Evolutionary conservation across 805 yeast genomes (phyloP).

Genomic region (Kodamaea fukazawae): DNA sequence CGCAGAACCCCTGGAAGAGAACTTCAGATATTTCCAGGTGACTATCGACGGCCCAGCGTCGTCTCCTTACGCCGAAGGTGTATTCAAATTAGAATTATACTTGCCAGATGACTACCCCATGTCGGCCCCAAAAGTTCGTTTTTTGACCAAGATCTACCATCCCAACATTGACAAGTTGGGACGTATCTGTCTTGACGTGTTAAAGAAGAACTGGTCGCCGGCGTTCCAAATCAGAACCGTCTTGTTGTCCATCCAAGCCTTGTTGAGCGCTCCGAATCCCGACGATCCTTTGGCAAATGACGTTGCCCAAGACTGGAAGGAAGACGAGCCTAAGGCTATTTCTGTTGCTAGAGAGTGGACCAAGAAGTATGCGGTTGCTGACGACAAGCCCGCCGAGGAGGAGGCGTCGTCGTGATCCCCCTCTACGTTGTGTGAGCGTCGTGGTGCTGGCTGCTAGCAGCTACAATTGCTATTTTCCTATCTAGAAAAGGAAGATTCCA

Average conservation of each 20-base stretch:
- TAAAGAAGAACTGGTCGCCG: slow-evolving; percentile 96
- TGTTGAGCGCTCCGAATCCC: slow-evolving; percentile 94
- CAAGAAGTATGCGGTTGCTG: slow-evolving; percentile 47
- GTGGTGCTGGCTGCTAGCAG: too few species aligned
- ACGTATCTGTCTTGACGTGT: slow-evolving; percentile 90
- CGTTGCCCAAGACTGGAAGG: slow-evolving; percentile 96
- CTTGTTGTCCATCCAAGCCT: slow-evolving; percentile 85
- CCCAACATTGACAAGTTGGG: slow-evolving; percentile 96
- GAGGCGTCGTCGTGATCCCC: too few species aligned
- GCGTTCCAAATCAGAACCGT: slow-evolving; percentile 95
- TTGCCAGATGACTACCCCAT: slow-evolving; percentile 96
- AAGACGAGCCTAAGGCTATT: slow-evolving; percentile 76
- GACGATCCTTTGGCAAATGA: slow-evolving; percentile 98
- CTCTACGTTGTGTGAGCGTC: too few species aligned
- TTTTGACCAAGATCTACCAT: slow-evolving; percentile 90
- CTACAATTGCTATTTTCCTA: too few species aligned
- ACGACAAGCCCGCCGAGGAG: too few species aligned
- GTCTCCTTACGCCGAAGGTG: slow-evolving; percentile 85
- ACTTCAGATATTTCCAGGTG: slow-evolving; percentile 88
- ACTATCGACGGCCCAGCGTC: slow-evolving; percentile 87
- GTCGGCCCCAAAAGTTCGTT: slow-evolving; percentile 96
- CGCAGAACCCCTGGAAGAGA: slow-evolving; percentile 92
- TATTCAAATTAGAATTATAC: slow-evolving; percentile 78
- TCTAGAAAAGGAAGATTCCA: too few species aligned
- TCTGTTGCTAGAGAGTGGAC: slow-evolving; percentile 81